These are phyloP conservation scores for Alternaria viburni DNA, from an alignment of 2,329 filamentous ascomycete genomes.

Conservation along the genomic window DNA sequence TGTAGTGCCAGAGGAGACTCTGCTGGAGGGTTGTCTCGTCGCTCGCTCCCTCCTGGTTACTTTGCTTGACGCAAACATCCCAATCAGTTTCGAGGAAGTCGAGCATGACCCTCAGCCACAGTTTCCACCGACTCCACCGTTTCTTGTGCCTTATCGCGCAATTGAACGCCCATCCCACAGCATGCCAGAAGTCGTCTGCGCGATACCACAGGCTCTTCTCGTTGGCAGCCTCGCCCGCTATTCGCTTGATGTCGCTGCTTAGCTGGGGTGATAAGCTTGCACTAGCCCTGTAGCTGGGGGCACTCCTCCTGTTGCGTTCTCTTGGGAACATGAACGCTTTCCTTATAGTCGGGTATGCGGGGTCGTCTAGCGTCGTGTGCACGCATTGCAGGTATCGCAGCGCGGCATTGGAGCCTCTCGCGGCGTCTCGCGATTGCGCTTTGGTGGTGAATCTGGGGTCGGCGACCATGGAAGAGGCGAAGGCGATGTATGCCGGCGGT, in stretches of 20 bases:
- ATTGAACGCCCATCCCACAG: constrained; percentile 91
- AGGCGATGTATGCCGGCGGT: constrained; percentile 73
- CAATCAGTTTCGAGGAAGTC: constrained; percentile 78
- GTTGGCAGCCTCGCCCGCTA: constrained; percentile 61
- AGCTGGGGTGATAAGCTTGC: constrained; percentile 36
- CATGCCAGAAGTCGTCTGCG: constrained; percentile 88
- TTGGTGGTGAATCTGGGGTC: constrained; percentile 82
- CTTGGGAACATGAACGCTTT: constrained; percentile 72
- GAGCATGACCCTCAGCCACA: constrained; percentile 81
- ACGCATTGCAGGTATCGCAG: constrained; percentile 74
- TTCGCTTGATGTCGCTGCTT: constrained; percentile 49
- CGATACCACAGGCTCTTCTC: constrained; percentile 72
- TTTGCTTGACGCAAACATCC: constrained; percentile 57
- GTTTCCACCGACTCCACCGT: constrained; percentile 81
- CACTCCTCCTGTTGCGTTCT: constrained; percentile 32
- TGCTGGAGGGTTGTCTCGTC: constrained; percentile 50
- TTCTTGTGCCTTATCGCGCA: constrained; percentile 76
- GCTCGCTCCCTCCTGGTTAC: constrained; percentile 18
- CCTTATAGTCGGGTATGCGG: constrained; percentile 69
- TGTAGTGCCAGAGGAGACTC: constrained; percentile 68
- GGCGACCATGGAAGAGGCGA: constrained; percentile 81
- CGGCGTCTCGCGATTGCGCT: constrained; percentile 65
- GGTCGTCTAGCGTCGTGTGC: constrained; percentile 68
- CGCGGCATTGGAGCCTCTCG: constrained; percentile 69
- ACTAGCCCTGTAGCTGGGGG: constrained; percentile 21